A percentile compares a stretch with the other conserved stretches of the same genome.
Evolutionary conservation across 306 rosid genomes (phyloP).

Genomic region (Quillaja saponaria): DNA sequence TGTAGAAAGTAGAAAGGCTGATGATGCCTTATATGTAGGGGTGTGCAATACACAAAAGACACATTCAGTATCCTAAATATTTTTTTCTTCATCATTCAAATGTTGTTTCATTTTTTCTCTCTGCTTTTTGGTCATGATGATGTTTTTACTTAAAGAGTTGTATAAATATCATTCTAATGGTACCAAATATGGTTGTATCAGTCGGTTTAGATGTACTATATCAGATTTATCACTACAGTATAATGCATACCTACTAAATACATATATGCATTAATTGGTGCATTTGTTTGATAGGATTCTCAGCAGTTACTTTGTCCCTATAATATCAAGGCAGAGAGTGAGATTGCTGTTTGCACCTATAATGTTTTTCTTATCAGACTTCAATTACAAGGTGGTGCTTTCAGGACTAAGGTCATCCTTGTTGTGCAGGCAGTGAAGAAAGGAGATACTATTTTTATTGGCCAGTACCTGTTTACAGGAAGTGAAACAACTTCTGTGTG

Average conservation of each 20-base stretch:
- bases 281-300: too few species aligned
- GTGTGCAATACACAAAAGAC: too few species aligned
- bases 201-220: not conserved
- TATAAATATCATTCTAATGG: not conserved
- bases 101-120: not conserved
- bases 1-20: too few species aligned
- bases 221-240: not conserved
- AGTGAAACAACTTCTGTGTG: conserved; percentile 99
- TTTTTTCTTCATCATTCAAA: too few species aligned
- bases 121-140: not conserved
- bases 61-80: too few species aligned
- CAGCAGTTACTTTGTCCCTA: too few species aligned
- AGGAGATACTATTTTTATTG: conserved; percentile 94
- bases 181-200: not conserved
- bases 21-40: too few species aligned
- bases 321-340: too few species aligned
- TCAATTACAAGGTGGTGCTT: not conserved
- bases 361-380: not conserved
- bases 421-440: conserved; percentile 70
- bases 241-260: not conserved
- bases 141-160: not conserved
- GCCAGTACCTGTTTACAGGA: conserved; percentile 96
- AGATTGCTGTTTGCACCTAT: too few species aligned
- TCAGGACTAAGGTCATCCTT: conserved; percentile 22
- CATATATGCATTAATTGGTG: not conserved